These are phyloP conservation scores for Typha latifolia DNA, from an alignment of 176 grass and related monocot species.

Conservation along the genomic window DNA sequence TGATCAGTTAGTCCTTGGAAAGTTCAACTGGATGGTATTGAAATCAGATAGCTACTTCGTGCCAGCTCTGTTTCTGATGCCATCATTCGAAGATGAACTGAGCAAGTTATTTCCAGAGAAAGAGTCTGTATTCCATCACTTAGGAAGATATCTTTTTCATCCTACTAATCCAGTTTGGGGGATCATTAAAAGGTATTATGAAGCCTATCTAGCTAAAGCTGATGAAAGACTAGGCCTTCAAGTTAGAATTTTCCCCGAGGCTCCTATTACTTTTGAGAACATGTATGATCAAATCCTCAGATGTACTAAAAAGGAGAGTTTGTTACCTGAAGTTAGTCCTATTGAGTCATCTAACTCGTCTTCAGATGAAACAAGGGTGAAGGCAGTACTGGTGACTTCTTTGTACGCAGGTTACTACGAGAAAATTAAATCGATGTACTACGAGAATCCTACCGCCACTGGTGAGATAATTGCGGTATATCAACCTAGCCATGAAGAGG, in stretches of 20 bases:
- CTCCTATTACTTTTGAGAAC: slow-evolving; percentile 19
- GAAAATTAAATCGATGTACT: slow-evolving; percentile 71
- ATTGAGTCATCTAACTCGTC: slow-evolving; percentile 16
- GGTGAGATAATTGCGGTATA: slow-evolving; percentile 68
- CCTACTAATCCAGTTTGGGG: slow-evolving; percentile 23
- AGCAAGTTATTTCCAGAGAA: slow-evolving; percentile 19
- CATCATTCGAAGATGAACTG: slow-evolving; percentile 35
- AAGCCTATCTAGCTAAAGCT: slow-evolving; percentile 13
- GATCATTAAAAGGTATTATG: slow-evolving; percentile 22
- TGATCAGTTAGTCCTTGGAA: slow-evolving; percentile 44
- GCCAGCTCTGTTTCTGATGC: slow-evolving; percentile 47
- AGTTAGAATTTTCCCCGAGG: slow-evolving; percentile 6
- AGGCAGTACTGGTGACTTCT: slow-evolving; percentile 60
- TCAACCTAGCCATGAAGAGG: slow-evolving; percentile 88
- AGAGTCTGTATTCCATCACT: slow-evolving; percentile 25
- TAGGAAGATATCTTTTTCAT: slow-evolving; percentile 29
- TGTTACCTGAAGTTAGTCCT: slow-evolving; percentile 44
- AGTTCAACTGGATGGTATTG: slow-evolving; percentile 63
- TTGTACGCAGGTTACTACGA: slow-evolving; percentile 77
- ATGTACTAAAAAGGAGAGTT: slow-evolving; percentile 30
- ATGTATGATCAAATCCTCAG: slow-evolving; percentile 33
- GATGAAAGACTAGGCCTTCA: slow-evolving; percentile 18
- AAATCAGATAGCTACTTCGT: slow-evolving; percentile 51
- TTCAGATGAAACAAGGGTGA: slow-evolving; percentile 28
- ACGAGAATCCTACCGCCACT: slow-evolving; percentile 53